Conservation (phyloP, 495 filamentous ascomycete species). For the Hyaloscypha bicolor region DNA sequence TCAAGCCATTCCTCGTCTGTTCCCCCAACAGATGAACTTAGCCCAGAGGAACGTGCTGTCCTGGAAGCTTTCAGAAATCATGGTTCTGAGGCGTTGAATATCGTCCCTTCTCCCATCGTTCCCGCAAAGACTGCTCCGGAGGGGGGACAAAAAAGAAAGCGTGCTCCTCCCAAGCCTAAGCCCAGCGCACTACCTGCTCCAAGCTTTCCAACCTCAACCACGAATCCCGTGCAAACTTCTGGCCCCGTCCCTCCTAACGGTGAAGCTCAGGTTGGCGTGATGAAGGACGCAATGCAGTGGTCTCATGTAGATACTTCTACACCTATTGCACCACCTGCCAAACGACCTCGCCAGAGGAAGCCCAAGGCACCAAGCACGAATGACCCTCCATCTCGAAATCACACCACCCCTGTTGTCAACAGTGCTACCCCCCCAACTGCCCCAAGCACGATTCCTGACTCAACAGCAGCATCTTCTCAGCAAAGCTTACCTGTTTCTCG, state of each 20-base stretch:
- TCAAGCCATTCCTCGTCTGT: constrained; percentile 1
- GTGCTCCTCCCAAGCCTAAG: constrained; percentile 29
- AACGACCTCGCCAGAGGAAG: constrained; percentile 29
- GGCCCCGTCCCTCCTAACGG: constrained; percentile 4
- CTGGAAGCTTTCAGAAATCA: constrained; percentile 34
- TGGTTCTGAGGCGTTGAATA: constrained; percentile 17
- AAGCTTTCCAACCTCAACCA: constrained; percentile 9
- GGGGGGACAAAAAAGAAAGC: constrained; percentile 29
- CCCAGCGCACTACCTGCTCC: constrained; percentile 10
- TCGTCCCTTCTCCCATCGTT: constrained; percentile 18
- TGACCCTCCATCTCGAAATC: constrained; percentile 29
- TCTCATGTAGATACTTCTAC: constrained; percentile 21
- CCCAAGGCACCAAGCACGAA: constrained; percentile 23
- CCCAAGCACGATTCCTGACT: constrained; percentile 31
- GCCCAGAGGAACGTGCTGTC: constrained; percentile 34
- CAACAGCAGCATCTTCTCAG: constrained; percentile 23
- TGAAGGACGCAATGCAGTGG: constrained; percentile 30
- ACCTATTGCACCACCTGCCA: constrained; percentile 25
- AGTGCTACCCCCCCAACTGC: constrained; percentile 28
- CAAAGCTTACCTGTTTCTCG: constrained; percentile 30
- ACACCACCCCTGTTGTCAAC: constrained; percentile 29
- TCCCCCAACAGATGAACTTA: constrained; percentile 26
- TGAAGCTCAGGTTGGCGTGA: constrained; percentile 7
- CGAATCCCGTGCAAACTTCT: constrained; percentile 13
- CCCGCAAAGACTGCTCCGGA: constrained; percentile 14